phyloP scores from a whole-genome alignment of 805 yeast genomes.

The Teunomyces atbi region DNA sequence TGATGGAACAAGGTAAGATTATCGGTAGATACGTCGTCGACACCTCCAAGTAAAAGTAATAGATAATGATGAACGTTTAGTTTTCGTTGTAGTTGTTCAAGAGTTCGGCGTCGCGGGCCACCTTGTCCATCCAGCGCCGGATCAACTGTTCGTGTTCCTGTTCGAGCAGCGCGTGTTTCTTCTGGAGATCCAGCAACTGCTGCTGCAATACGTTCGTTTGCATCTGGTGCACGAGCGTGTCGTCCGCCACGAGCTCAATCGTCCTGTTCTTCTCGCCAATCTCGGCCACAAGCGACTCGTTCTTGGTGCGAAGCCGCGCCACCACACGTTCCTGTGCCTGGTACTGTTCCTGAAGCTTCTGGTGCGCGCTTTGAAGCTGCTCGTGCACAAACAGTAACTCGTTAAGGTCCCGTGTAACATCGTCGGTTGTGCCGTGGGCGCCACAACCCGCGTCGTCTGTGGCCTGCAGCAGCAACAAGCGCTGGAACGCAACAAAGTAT shows the following conservation, averaged over 20 bases:
- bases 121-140: constrained; percentile 43
- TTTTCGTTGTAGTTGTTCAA: constrained; percentile 48
- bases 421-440: constrained; percentile 5
- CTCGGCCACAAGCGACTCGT: constrained; percentile 26
- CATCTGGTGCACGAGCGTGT: constrained; percentile 56
- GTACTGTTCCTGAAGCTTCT: constrained; percentile 6
- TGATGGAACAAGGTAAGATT: constrained; percentile 43
- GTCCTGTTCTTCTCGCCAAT: constrained; percentile 51
- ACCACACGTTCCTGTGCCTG: constrained; percentile 17
- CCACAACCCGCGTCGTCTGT: no score
- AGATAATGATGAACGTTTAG: background rate
- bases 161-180: constrained; percentile 12
- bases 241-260: constrained; percentile 64
- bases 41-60: constrained; percentile 29
- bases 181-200: constrained; percentile 32
- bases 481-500: constrained; percentile 34
- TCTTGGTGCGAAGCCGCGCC: constrained; percentile 15
- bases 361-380: constrained; percentile 4
- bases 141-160: constrained; percentile 52
- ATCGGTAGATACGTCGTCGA: constrained; percentile 47
- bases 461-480: constrained; percentile 19
- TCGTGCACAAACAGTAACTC: constrained; percentile 4
- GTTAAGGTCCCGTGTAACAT: constrained; percentile 7
- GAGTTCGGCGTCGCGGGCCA: constrained; percentile 55
- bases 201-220: constrained; percentile 50